phyloP scores from a whole-genome alignment of 2,329 filamentous ascomycete species.

The Scedosporium boydii region DNA sequence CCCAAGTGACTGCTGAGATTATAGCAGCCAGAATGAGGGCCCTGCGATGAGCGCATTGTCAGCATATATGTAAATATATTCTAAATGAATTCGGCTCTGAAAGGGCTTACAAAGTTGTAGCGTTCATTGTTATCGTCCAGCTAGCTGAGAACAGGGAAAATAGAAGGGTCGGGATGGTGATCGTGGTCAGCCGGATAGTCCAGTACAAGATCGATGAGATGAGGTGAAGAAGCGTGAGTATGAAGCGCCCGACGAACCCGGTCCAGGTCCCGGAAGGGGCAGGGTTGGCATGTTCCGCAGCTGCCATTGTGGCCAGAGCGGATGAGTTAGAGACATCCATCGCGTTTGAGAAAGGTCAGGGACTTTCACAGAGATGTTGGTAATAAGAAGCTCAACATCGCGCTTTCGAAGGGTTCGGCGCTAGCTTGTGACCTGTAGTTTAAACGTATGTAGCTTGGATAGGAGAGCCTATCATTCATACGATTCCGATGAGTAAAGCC shows the following conservation, averaged over 20 bases:
- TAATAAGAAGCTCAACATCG: neutral
- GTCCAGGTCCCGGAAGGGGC: conserved; percentile 44
- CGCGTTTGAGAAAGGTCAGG: neutral
- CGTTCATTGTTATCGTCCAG: conserved; percentile 96
- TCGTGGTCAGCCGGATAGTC: conserved; percentile 74
- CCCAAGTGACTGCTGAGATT: conserved; percentile 82
- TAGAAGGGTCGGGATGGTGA: conserved; percentile 80
- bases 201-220: conserved; percentile 60
- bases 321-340: conserved; percentile 13
- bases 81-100: neutral
- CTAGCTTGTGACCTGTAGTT: neutral
- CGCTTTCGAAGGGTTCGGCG: no score
- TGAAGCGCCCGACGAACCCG: conserved; percentile 43
- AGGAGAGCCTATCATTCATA: neutral
- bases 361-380: neutral
- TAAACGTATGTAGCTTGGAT: neutral
- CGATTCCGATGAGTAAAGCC: neutral
- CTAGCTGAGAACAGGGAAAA: conserved; percentile 88
- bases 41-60: conserved; percentile 25
- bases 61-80: neutral
- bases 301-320: conserved; percentile 24
- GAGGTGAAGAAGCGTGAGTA: conserved; percentile 45
- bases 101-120: conserved; percentile 71
- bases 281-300: conserved; percentile 18
- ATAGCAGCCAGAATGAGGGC: conserved; percentile 69